Evolutionary conservation across 805 yeast genomes (phyloP), one percentile per base, ranked within the genome.

Genomic region (Yarrowia sp.): DNA sequence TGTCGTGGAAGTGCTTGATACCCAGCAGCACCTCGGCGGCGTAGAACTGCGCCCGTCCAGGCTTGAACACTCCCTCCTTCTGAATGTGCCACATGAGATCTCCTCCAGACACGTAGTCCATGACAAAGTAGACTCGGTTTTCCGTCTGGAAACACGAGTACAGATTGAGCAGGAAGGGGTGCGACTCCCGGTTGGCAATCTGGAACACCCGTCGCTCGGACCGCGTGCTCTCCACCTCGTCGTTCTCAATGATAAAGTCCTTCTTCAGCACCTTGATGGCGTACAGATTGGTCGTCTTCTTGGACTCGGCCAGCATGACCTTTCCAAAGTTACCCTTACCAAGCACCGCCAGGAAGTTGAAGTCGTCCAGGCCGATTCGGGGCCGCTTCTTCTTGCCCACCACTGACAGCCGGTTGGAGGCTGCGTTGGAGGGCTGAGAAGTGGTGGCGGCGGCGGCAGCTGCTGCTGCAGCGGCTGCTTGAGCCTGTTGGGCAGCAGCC

Each of bases 11-110:
- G 74, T 90, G 90, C 74, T 93, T 89, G 74, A 95, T 81, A 0
- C 96, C 98, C 64, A 95, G 78, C 68, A 93, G 80, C 2, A 95
- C 98, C 75, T 95, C 99, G 43, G 98, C 96, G 1, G 99, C 98
- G 75, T 95, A 95, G 74, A 92, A 95, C 76, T 95, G 96, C 9
- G 99, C 99, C 70, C 98, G 83, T 69, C 89, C 85, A 15, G 92
- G 88, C 1, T 97, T 86, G 73, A 95, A 89, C 71, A 93, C 83
- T 2, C 57, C 57, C 66, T 89, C 89, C 72, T 91, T 90, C 77
- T 95, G 99, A 71, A 95, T 96, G 75, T 95, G 99, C 96, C 97
- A 92, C 99, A 95, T 95, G 73, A 95, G 83, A 78, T 95, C 99
- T 75, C 99, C 99, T 66, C 99, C 99, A 18, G 96, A 87, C 61